Conservation (phyloP, 2,329 filamentous ascomycete species). For the Dactylonectria estremocensis region DNA sequence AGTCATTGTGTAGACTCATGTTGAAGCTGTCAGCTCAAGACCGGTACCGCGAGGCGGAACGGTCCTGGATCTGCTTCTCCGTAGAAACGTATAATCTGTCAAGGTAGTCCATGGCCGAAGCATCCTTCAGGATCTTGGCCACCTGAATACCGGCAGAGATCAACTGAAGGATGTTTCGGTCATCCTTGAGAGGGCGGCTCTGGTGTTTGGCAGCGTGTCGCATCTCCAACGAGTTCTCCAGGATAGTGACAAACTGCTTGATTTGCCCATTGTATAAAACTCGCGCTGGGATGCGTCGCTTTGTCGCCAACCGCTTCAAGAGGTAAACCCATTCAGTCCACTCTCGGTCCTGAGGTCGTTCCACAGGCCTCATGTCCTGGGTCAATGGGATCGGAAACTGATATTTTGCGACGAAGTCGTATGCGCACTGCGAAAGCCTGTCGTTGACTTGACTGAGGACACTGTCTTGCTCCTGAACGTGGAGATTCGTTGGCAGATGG, state of each 20-base stretch:
- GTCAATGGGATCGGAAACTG: slow-evolving; percentile 91
- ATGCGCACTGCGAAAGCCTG: slow-evolving; percentile 86
- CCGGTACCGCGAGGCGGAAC: slow-evolving; percentile 59
- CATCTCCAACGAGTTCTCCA: slow-evolving; percentile 93
- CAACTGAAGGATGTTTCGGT: slow-evolving; percentile 89
- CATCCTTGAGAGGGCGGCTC: slow-evolving; percentile 87
- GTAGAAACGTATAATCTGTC: slow-evolving; percentile 87
- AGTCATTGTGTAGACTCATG: slow-evolving; percentile 44
- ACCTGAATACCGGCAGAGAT: slow-evolving; percentile 91
- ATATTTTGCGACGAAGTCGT: slow-evolving; percentile 92
- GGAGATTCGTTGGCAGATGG: slow-evolving; percentile 85
- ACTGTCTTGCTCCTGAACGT: slow-evolving; percentile 87
- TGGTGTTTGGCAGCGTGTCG: slow-evolving; percentile 88
- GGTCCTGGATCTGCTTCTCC: slow-evolving; percentile 83
- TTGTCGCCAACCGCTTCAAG: slow-evolving; percentile 87
- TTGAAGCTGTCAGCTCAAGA: slow-evolving; percentile 47
- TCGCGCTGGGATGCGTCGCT: slow-evolving; percentile 86
- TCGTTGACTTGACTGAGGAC: slow-evolving; percentile 88
- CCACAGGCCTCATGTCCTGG: slow-evolving; percentile 84
- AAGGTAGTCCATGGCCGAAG: slow-evolving; percentile 85
- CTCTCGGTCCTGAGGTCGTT: slow-evolving; percentile 82
- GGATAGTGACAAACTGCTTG: slow-evolving; percentile 89
- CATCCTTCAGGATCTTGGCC: slow-evolving; percentile 88
- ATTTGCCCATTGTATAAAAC: slow-evolving; percentile 92
- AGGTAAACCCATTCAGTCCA: slow-evolving; percentile 96